Evolutionary conservation across 2,329 filamentous ascomycete species (phyloP), one percentile per base, ranked within the genome.

Genomic region (Trichoderma sp.): DNA sequence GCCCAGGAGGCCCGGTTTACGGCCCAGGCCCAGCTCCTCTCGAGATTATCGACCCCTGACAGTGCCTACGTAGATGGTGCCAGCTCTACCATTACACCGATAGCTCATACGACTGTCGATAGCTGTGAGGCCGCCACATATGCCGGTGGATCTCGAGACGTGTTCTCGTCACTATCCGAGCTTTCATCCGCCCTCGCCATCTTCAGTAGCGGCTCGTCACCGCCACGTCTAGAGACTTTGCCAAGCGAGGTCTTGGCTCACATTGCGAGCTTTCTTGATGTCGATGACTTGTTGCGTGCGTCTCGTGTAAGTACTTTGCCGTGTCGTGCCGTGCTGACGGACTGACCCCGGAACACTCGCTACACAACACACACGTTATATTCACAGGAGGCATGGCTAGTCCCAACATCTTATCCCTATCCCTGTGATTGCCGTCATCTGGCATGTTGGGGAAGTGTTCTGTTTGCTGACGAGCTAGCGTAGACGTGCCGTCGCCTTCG

Each of bases 401-500:
- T 39, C 39, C 11, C 15, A 50, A n/a, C 23, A 12, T 26, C 28
- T 28, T 13, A 23, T 36, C 28, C 61, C 36, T 20, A 23, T 36
- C 28, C 61, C 36, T 34, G 32, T 53, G 34, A 17, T 32, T 53
- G 12, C 30, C 23, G 17, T n/a, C 26, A 32, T 53, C 9, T 15
- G 47, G 15, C 26, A 66, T 55, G 34, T 61, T 39, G 30, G 26
- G 32, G 23, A 15, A 50, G 73, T 50, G 39, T 62, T 57, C 36
- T 50, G 39, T 47, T 26, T 66, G 34, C 66, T 69, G 32, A 75
- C 76, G 76, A 69, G 77, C 75, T 50, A 63, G 26, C 62, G 47
- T 58, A 91, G 90, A 87, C 87, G 50, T 90, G 85, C 73, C 91
- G 87, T 77, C 86, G 86, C 72, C 84, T 93, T 66, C 89, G 91